Conservation (phyloP, 139 green algal species). For the Chlorokybus atmophyticus region DNA sequence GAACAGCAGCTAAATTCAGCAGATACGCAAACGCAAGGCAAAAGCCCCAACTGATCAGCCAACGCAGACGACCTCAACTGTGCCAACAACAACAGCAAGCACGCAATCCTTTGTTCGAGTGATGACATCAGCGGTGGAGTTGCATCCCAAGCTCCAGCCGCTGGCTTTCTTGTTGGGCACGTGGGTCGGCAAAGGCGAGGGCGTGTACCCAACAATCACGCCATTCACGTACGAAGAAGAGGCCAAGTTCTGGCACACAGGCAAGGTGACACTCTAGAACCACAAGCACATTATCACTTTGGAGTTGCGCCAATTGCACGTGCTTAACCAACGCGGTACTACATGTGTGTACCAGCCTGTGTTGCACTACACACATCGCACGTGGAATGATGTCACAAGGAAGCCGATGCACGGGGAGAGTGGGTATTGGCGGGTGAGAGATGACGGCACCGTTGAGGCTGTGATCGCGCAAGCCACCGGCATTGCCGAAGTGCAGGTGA, state of each 20-base stretch:
- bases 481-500: constrained; percentile 13
- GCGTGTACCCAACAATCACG: constrained; percentile 16
- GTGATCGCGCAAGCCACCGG: constrained; percentile 19
- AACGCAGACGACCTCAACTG: no score
- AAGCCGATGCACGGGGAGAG: constrained; percentile 21
- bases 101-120: no score
- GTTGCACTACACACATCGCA: constrained; percentile 16
- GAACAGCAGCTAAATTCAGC: no score
- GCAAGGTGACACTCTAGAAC: constrained; percentile 8
- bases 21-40: no score
- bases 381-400: constrained; percentile 9
- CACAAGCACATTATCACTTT: neutral
- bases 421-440: constrained; percentile 7
- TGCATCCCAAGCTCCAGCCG: no score
- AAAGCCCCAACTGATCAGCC: no score
- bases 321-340: neutral
- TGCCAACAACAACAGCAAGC: no score
- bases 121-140: no score
- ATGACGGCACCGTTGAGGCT: constrained; percentile 11
- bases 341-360: constrained; percentile 4
- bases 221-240: constrained; percentile 21
- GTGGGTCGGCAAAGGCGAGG: constrained; percentile 14
- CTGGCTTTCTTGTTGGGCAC: constrained; percentile 11
- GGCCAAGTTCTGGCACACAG: constrained; percentile 7
- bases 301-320: neutral